A percentile compares a stretch with the other conserved stretches of the same genome.
phyloP scores from a whole-genome alignment of 768 basidiomycete species.

The Hygrophorus pudorinus region DNA sequence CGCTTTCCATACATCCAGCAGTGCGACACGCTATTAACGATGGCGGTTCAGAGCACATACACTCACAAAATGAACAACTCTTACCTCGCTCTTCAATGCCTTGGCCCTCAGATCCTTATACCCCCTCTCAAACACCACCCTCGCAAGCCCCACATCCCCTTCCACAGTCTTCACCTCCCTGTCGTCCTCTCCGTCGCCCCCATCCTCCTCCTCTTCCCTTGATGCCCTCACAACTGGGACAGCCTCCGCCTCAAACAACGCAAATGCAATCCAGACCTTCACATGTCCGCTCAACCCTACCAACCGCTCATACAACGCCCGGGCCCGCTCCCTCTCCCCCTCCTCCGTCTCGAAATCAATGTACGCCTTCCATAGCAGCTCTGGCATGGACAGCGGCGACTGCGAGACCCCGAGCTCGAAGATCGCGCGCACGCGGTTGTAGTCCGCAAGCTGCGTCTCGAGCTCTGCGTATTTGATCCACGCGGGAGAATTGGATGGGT shows the following conservation, averaged over 20 bases:
- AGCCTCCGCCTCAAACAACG: conserved; percentile 79
- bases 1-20: conserved; percentile 92
- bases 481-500: conserved; percentile 81
- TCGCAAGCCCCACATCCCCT: conserved; percentile 60
- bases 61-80: conserved; percentile 12
- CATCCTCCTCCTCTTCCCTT: conserved; percentile 66
- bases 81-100: conserved; percentile 81
- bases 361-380: conserved; percentile 89
- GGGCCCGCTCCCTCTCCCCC: conserved; percentile 77
- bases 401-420: conserved; percentile 89
- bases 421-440: conserved; percentile 82
- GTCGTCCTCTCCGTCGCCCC: conserved; percentile 49
- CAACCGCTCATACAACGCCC: conserved; percentile 84
- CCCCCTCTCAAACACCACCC: conserved; percentile 75
- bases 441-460: conserved; percentile 80
- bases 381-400: conserved; percentile 85
- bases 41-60: conserved; percentile 2
- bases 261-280: conserved; percentile 96
- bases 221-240: conserved; percentile 55
- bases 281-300: conserved; percentile 82
- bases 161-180: conserved; percentile 54
- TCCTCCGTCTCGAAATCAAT: conserved; percentile 96
- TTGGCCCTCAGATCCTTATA: conserved; percentile 82
- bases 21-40: conserved; percentile 68
- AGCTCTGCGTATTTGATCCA: conserved; percentile 97